Percentiles rank a stretch among this genome's conserved stretches.
Evolutionary conservation across 805 yeast species (phyloP).

Genomic region (Candida odintsovae): DNA sequence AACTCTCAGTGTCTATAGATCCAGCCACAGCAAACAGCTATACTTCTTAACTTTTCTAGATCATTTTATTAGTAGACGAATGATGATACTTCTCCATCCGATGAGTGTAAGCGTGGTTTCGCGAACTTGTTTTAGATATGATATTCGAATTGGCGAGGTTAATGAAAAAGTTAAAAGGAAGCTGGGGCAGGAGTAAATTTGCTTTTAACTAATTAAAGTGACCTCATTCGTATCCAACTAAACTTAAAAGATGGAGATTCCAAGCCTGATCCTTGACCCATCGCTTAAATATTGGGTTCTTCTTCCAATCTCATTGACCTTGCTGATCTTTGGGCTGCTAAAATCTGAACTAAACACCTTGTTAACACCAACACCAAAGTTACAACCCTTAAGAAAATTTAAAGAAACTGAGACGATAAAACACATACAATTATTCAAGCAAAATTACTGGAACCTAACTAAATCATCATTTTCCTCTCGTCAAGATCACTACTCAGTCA

Average conservation of each 20-base stretch:
- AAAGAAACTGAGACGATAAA: constrained; percentile 61
- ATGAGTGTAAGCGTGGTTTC: no score
- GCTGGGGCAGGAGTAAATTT: no score
- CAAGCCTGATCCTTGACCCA: constrained; percentile 71
- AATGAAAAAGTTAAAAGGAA: no score
- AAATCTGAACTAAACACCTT: constrained; percentile 63
- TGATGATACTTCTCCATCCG: no score
- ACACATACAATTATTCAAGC: constrained; percentile 52
- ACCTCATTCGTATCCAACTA: neutral
- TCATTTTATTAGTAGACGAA: no score
- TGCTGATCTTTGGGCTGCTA: constrained; percentile 81
- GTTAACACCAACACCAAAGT: constrained; percentile 49
- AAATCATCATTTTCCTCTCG: constrained; percentile 48
- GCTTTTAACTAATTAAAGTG: no score
- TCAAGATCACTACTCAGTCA: constrained; percentile 40
- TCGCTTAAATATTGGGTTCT: constrained; percentile 84
- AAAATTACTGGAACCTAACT: constrained; percentile 47
- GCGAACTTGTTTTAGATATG: no score
- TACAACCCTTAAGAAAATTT: constrained; percentile 42
- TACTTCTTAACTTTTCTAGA: no score
- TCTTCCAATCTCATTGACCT: constrained; percentile 80
- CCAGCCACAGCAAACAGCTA: no score
- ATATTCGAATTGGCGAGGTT: neutral
- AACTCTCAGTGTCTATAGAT: no score
- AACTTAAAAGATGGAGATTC: constrained; percentile 23